These are phyloP conservation scores for Citrus glauca DNA, from an alignment of 345 rosid species.

Conservation along the genomic window DNA sequence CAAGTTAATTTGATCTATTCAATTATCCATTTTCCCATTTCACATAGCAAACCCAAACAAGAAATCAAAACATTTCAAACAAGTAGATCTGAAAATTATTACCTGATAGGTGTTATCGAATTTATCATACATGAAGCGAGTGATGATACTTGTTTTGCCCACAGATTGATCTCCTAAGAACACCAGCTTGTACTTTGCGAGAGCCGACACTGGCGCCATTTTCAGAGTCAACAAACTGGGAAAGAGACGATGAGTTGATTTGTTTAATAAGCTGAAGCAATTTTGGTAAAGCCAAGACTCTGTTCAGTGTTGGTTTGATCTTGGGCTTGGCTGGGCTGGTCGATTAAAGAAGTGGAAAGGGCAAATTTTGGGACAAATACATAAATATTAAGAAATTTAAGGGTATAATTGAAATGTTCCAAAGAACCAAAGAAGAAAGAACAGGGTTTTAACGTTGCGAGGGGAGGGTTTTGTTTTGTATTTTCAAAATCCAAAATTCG, in stretches of 20 bases:
- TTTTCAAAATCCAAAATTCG: not conserved
- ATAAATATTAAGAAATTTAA: not conserved
- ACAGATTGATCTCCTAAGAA: constrained; percentile 90
- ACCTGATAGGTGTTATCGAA: constrained; percentile 87
- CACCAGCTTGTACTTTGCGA: constrained; percentile 83
- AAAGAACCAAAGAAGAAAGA: not conserved
- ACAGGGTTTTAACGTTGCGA: not conserved
- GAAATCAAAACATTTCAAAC: not conserved
- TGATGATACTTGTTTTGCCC: constrained; percentile 88
- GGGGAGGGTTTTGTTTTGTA: not conserved
- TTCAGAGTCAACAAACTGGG: not conserved
- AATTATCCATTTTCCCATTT: not conserved
- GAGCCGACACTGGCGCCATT: constrained; percentile 83
- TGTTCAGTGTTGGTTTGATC: too few species aligned
- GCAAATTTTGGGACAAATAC: not conserved
- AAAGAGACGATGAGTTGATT: not conserved
- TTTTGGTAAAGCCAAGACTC: too few species aligned
- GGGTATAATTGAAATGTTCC: not conserved
- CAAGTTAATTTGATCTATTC: not conserved
- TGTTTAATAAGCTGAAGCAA: too few species aligned
- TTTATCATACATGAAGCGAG: constrained; percentile 92
- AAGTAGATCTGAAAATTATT: not conserved
- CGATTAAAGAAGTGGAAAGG: not conserved
- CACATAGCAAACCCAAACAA: not conserved
- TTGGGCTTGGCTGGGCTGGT: not conserved